Evolutionary conservation across 768 basidiomycete species (phyloP).

Genomic region (Termitomyces sp.): DNA sequence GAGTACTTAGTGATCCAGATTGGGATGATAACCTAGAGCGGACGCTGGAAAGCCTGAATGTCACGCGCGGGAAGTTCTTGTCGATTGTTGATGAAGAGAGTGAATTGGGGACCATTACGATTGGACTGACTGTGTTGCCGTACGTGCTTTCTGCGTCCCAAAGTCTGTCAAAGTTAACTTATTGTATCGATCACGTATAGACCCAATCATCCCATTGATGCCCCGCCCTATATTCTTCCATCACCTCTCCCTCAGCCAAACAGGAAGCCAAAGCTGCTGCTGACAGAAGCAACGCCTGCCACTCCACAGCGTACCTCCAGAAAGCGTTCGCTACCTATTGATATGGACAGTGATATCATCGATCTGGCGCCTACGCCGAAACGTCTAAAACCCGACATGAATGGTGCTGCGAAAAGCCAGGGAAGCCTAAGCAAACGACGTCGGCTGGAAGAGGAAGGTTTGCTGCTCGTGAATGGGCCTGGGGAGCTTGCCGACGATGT

Average conservation of each 20-base stretch:
- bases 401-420: slow-evolving; percentile 17
- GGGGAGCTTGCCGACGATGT: slow-evolving; percentile 56
- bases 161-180: slow-evolving; percentile 1
- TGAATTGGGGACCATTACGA: slow-evolving; percentile 62
- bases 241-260: slow-evolving; percentile 56
- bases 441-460: slow-evolving; percentile 67
- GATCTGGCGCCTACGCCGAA: slow-evolving; percentile 58
- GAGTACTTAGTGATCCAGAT: slow-evolving; percentile 88
- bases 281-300: slow-evolving; percentile 32
- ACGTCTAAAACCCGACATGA: slow-evolving; percentile 29
- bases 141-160: slow-evolving; percentile 37
- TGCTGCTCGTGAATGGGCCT: slow-evolving; percentile 59
- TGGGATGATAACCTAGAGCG: slow-evolving; percentile 85
- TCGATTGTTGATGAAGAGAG: slow-evolving; percentile 88
- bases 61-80: slow-evolving; percentile 82
- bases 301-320: slow-evolving; percentile 36
- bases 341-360: slow-evolving; percentile 48
- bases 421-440: slow-evolving; percentile 61
- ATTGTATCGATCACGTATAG: slow-evolving; percentile 28
- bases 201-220: slow-evolving; percentile 49
- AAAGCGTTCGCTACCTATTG: slow-evolving; percentile 56
- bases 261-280: slow-evolving; percentile 32
- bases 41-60: slow-evolving; percentile 76
- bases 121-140: slow-evolving; percentile 69
- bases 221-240: slow-evolving; percentile 57